phyloP scores from a whole-genome alignment of 108 stramenopile genomes.

The Stephanodiscus minutulus region DNA sequence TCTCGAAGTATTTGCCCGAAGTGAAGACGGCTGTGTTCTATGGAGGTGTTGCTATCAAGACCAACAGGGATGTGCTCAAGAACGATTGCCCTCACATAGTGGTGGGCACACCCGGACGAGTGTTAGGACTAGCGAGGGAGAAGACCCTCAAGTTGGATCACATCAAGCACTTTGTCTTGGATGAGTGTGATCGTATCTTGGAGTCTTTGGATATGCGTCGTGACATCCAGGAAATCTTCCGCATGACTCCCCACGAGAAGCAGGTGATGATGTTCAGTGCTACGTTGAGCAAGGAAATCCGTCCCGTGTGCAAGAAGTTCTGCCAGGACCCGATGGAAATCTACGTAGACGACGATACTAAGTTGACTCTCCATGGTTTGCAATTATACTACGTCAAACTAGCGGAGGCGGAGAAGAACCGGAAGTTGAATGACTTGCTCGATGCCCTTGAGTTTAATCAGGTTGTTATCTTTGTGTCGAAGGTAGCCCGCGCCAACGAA shows the following conservation, averaged over 20 bases:
- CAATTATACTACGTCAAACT: slow-evolving; percentile 98
- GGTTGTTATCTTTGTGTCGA: slow-evolving; percentile 99
- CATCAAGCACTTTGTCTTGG: slow-evolving; percentile 99
- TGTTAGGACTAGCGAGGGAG: slow-evolving; percentile 88
- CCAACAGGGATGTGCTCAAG: slow-evolving; percentile 88
- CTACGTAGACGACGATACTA: slow-evolving; percentile 99
- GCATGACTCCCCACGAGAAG: slow-evolving; percentile 98
- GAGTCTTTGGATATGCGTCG: slow-evolving; percentile 97
- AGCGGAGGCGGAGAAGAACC: slow-evolving; percentile 97
- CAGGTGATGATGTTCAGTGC: slow-evolving; percentile 99
- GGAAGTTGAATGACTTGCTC: slow-evolving; percentile 97
- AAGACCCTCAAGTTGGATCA: slow-evolving; percentile 93
- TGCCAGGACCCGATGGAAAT: slow-evolving; percentile 99
- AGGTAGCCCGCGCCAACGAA: slow-evolving; percentile 94
- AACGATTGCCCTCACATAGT: slow-evolving; percentile 97
- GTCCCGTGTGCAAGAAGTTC: slow-evolving; percentile 99
- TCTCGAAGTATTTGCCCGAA: slow-evolving; percentile 98
- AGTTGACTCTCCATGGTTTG: slow-evolving; percentile 99
- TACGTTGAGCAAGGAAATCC: slow-evolving; percentile 96
- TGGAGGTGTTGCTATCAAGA: slow-evolving; percentile 93
- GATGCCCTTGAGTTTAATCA: slow-evolving; percentile 99
- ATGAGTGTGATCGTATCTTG: slow-evolving; percentile 99
- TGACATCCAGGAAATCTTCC: slow-evolving; percentile 98
- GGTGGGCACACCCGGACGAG: slow-evolving; percentile 98
- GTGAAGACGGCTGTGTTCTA: slow-evolving; percentile 99